Base-by-base conservation (phyloP, 164 flowering plant species). In the Buxus sempervirens region DNA sequence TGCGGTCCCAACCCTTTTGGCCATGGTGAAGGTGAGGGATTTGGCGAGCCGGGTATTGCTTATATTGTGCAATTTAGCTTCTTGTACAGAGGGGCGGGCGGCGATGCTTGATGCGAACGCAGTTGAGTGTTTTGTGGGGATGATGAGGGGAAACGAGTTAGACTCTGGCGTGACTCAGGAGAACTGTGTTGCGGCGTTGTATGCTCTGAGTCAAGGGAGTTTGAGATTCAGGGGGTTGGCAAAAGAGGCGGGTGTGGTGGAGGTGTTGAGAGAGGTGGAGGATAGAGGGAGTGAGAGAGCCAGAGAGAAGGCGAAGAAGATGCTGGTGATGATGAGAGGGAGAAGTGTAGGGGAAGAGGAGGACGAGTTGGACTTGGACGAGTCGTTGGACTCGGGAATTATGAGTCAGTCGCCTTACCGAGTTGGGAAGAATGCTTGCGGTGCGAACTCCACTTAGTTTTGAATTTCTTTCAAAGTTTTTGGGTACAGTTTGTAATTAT, bases 71-170 rank as follows among this genome's bases (percentile, higher is more conserved):
- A 93, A 91, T 70, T 28, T 96, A 53, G 98, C 99, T 0, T 73
- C 81, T 19, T 73, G 88, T 54, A 23, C 63, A 0, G 99, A 96
- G 45, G 98, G 98, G 5, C 76, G 89, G 27, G 80, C 91, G 0
- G 92, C 95, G 56, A 80, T 96, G 91, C 83, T 96, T 42, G 99
- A 96, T 49, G 83, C 80, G 0, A 83, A 85, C 45, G 99, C 91
- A 45, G 95, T 93, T 53, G 86, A 72, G 73, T 70, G 71, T 38
- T 72, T 96, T 66, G 90, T 87, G 53, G 78, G 76, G 25, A 69
- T 86, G 77, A 66, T 96, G 75, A 73, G 80, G 28, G 75, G 64
- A 48, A 41, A 62, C 0, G 84, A 68, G 71, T 55, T 54, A 24
- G 82, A 36, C 28, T 78, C 86, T 32, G 88, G 78, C 70, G 68